A percentile compares a stretch with the other conserved stretches of the same genome.
phyloP scores from a whole-genome alignment of 495 filamentous ascomycete species.

The Trichoderma asperelloides region DNA sequence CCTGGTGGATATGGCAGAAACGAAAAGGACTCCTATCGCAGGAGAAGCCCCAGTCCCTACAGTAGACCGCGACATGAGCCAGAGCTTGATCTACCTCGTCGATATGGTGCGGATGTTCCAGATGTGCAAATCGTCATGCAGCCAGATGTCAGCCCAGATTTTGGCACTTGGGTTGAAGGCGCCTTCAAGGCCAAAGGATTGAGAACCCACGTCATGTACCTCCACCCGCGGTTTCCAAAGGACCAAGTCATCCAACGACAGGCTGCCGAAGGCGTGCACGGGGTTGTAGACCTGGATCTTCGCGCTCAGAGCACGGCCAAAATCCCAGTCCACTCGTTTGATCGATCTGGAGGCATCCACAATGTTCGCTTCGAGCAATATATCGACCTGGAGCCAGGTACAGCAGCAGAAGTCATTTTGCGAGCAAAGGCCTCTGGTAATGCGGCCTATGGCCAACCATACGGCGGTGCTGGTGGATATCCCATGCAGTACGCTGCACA shows the following conservation, averaged over 20 bases:
- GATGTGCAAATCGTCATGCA: constrained; percentile 84
- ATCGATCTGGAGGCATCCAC: constrained; percentile 58
- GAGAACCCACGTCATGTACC: constrained; percentile 63
- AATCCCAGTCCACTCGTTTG: constrained; percentile 76
- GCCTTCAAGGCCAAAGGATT: constrained; percentile 63
- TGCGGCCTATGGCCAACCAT: constrained; percentile 16
- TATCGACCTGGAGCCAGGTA: constrained; percentile 62
- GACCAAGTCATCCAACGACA: constrained; percentile 73
- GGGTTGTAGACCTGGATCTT: constrained; percentile 65
- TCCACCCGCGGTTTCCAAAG: constrained; percentile 69
- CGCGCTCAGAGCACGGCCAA: constrained; percentile 57
- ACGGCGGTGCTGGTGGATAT: constrained; percentile 10
- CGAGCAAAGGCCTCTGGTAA: constrained; percentile 50
- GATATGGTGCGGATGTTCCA: constrained; percentile 68
- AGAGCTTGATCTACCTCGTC: constrained; percentile 61
- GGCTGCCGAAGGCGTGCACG: constrained; percentile 80
- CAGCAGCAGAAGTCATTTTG: constrained; percentile 71
- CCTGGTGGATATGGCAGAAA: constrained; percentile 37
- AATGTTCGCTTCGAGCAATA: constrained; percentile 81
- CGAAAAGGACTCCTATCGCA: constrained; percentile 47
- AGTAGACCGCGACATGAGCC: constrained; percentile 47
- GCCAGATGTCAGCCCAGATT: constrained; percentile 71
- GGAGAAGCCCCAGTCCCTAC: constrained; percentile 55
- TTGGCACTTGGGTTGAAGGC: constrained; percentile 71
- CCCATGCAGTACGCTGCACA: constrained; percentile 13